Evolutionary conservation across 371 early-diverging fungal species (phyloP).

Genomic region (Caulochytrium protostelioides): DNA sequence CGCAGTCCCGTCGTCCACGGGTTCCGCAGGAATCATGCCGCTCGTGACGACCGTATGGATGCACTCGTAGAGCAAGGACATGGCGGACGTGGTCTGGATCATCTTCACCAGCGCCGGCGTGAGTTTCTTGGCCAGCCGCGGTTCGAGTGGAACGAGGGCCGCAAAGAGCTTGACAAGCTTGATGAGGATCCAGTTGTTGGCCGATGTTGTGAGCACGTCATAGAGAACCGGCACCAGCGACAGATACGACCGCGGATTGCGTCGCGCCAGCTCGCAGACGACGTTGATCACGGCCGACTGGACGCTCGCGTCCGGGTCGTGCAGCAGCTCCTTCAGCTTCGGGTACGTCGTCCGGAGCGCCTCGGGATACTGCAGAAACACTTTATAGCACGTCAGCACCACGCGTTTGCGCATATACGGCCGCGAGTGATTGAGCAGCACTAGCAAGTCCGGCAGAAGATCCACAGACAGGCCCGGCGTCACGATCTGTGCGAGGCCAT

Average conservation of each 20-base stretch:
- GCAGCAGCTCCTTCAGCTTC: conserved; percentile 67
- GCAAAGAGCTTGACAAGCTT: conserved; percentile 94
- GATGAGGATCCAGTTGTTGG: conserved; percentile 94
- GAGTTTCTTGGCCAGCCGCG: conserved; percentile 73
- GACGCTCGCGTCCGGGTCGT: conserved; percentile 74
- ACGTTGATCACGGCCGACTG: conserved; percentile 80
- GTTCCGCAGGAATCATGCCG: conserved; percentile 37
- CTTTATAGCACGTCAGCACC: conserved; percentile 53
- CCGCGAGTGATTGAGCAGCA: conserved; percentile 69
- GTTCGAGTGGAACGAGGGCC: conserved; percentile 72
- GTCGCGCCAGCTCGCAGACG: conserved; percentile 77
- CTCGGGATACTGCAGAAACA: conserved; percentile 74
- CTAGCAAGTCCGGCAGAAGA: conserved; percentile 60
- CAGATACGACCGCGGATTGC: conserved; percentile 73
- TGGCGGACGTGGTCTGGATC: conserved; percentile 70
- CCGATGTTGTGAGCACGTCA: conserved; percentile 57
- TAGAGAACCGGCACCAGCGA: conserved; percentile 83
- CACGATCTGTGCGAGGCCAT: conserved; percentile 71
- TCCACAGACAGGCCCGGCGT: conserved; percentile 77
- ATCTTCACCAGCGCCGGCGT: conserved; percentile 57
- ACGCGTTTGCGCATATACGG: conserved; percentile 83
- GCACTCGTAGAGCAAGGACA: conserved; percentile 86
- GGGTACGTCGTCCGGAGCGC: conserved; percentile 63
- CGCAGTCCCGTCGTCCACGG: conserved; percentile 15
- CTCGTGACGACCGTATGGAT: conserved; percentile 78